A percentile compares a stretch with the other conserved stretches of the same genome.
These are phyloP conservation scores for Marasmius sp. DNA, from an alignment of 1,284 basidiomycete species.

Conservation along the genomic window DNA sequence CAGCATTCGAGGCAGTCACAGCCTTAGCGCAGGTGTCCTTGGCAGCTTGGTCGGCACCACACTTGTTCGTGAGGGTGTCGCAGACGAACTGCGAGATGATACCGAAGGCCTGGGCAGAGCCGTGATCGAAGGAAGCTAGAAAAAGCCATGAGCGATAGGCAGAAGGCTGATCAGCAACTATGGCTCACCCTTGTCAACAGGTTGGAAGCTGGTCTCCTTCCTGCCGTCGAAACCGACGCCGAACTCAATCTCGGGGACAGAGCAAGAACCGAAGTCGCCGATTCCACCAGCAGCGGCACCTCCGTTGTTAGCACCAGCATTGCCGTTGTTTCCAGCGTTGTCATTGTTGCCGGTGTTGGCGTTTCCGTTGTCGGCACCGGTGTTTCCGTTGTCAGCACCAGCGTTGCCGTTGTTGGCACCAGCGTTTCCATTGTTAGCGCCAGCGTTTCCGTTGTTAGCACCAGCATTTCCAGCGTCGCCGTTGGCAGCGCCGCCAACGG, in stretches of 20 bases:
- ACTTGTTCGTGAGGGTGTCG: conserved; percentile 44
- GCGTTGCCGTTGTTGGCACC: neutral
- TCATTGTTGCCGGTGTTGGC: too few relatives aligned
- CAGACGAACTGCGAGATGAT: conserved; percentile 57
- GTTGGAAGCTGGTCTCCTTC: conserved; percentile 56
- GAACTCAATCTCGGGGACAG: conserved; percentile 60
- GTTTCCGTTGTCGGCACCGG: neutral
- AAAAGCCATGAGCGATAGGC: conserved; percentile 1
- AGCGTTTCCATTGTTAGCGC: neutral
- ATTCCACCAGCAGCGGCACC: conserved; percentile 23
- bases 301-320: conserved; percentile 19
- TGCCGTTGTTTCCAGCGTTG: too few relatives aligned
- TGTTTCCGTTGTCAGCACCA: neutral
- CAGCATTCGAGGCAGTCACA: conserved; percentile 36
- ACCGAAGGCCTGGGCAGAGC: conserved; percentile 51
- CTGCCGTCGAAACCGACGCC: conserved; percentile 57
- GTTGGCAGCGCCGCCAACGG: neutral
- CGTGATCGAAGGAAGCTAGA: conserved; percentile 46
- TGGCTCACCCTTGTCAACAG: conserved; percentile 39
- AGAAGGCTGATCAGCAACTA: conserved; percentile 7
- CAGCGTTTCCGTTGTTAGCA: neutral
- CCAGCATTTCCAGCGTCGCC: neutral
- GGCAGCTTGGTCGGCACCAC: conserved; percentile 44
- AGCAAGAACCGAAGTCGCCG: conserved; percentile 59
- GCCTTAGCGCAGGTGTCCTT: conserved; percentile 43